Conservation (phyloP, 768 basidiomycete species). For the Gymnopilus junonius region DNA sequence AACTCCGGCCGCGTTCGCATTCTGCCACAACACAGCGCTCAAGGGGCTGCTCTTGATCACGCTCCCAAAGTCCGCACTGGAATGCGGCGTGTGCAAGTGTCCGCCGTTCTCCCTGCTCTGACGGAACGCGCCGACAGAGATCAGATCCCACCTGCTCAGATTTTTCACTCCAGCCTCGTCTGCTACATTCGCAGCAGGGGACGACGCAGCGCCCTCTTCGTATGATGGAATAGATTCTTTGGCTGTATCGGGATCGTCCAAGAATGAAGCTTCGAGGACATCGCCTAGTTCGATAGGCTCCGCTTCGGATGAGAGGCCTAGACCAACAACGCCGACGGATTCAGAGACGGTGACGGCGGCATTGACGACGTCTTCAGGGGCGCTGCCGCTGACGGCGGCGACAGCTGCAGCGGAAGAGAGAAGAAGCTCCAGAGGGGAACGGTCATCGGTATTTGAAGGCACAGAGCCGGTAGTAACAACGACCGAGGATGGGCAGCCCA, state of each 20-base stretch:
- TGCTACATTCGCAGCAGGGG: constrained; percentile 30
- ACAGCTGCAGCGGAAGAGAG: constrained; percentile 17
- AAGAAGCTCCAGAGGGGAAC: constrained; percentile 18
- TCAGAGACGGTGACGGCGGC: neutral
- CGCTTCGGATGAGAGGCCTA: constrained; percentile 35
- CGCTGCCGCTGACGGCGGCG: constrained; percentile 11
- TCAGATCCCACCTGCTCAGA: constrained; percentile 73
- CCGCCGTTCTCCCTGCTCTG: constrained; percentile 49
- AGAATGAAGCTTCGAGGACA: constrained; percentile 74
- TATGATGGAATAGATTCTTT: no score
- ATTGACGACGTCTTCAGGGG: neutral
- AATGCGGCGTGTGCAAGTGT: constrained; percentile 24
- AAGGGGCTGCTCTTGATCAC: constrained; percentile 61
- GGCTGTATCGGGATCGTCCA: constrained; percentile 51
- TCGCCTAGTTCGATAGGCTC: constrained; percentile 73
- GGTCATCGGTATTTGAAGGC: constrained; percentile 11
- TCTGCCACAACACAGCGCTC: constrained; percentile 58
- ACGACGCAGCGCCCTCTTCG: neutral
- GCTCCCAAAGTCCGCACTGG: constrained; percentile 48
- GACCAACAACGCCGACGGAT: neutral
- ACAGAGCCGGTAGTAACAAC: neutral
- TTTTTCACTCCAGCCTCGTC: constrained; percentile 44
- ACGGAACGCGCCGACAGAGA: constrained; percentile 76
- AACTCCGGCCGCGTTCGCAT: constrained; percentile 11
- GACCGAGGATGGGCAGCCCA: constrained; percentile 14